A percentile compares a stretch with the other conserved stretches of the same genome.
Conservation (phyloP, 805 yeast species). For the Candida quercuum region DNA sequence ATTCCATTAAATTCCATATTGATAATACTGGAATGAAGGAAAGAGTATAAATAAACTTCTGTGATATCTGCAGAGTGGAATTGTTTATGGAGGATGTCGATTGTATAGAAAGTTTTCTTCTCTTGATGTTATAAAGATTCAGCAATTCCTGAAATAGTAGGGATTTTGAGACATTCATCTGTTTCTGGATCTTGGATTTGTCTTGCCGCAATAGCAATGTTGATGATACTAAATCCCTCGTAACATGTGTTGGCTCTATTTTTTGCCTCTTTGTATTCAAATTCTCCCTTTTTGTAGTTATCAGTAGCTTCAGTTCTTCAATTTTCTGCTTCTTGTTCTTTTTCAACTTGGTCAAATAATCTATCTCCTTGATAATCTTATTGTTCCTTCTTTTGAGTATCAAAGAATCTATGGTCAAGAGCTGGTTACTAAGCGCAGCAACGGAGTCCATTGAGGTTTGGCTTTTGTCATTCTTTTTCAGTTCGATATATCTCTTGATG, state of each 20-base stretch:
- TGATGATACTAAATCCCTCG: background rate
- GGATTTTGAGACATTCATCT: conserved; percentile 17
- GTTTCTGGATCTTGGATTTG: conserved; percentile 13
- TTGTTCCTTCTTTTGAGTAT: conserved; percentile 11
- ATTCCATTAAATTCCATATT: conserved; percentile 10
- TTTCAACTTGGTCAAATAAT: background rate
- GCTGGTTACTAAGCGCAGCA: conserved; percentile 20
- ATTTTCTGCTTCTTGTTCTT: background rate
- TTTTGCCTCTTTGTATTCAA: background rate
- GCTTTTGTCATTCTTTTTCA: conserved; percentile 3
- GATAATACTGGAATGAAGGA: conserved; percentile 20
- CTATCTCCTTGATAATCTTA: conserved; percentile 11
- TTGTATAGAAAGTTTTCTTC: conserved; percentile 8
- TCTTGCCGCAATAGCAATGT: conserved; percentile 3
- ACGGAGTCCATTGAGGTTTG: conserved; percentile 7
- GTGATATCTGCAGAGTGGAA: conserved; percentile 3
- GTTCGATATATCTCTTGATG: conserved; percentile 6
- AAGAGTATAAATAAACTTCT: conserved; percentile 11
- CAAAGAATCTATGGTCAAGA: conserved; percentile 19
- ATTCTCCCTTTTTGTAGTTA: background rate
- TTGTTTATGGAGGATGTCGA: background rate
- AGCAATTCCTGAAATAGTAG: conserved; percentile 22
- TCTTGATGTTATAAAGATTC: conserved; percentile 14
- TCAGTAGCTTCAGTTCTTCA: background rate
- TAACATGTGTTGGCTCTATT: conserved; percentile 1